A percentile compares a stretch with the other conserved stretches of the same genome.
Evolutionary conservation across 768 basidiomycete species (phyloP).

Genomic region (Artomyces pyxidatus): DNA sequence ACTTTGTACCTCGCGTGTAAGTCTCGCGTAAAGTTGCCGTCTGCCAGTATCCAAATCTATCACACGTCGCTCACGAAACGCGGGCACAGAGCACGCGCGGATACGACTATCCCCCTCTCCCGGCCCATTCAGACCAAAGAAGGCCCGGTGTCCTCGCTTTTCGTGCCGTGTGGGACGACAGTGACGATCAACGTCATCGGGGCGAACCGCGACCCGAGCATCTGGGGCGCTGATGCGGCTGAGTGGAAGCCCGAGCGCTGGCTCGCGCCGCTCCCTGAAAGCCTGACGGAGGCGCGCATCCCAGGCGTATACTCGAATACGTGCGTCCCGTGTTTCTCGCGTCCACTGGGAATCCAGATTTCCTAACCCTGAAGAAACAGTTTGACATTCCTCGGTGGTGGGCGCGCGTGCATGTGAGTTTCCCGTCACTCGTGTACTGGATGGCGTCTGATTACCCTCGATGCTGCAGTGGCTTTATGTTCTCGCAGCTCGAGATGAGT

Average conservation of each 20-base stretch:
- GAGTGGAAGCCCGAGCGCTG: background rate
- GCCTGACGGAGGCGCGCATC: background rate
- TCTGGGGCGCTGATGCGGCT: background rate
- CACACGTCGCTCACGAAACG: too few species aligned
- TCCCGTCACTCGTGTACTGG: too few species aligned
- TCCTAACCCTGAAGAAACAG: too few species aligned
- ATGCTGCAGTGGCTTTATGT: too few species aligned
- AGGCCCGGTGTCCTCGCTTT: background rate
- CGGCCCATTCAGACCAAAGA: background rate
- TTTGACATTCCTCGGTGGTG: too few species aligned
- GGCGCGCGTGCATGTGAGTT: too few species aligned
- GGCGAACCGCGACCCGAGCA: background rate
- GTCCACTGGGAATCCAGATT: too few species aligned
- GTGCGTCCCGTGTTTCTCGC: too few species aligned
- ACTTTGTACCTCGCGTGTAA: background rate
- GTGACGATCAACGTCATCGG: background rate
- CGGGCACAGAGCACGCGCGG: background rate
- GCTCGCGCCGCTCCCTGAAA: background rate
- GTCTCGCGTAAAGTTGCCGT: background rate
- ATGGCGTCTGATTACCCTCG: too few species aligned
- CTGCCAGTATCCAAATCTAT: background rate
- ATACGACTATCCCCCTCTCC: background rate
- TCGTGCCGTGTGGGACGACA: background rate
- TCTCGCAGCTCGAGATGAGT: too few species aligned
- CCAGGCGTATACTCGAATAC: constrained; percentile 3